A percentile compares a stretch with the other conserved stretches of the same genome.
These are phyloP conservation scores for Plantago lanceolata DNA, from an alignment of 305 asterid genomes.

Conservation along the genomic window DNA sequence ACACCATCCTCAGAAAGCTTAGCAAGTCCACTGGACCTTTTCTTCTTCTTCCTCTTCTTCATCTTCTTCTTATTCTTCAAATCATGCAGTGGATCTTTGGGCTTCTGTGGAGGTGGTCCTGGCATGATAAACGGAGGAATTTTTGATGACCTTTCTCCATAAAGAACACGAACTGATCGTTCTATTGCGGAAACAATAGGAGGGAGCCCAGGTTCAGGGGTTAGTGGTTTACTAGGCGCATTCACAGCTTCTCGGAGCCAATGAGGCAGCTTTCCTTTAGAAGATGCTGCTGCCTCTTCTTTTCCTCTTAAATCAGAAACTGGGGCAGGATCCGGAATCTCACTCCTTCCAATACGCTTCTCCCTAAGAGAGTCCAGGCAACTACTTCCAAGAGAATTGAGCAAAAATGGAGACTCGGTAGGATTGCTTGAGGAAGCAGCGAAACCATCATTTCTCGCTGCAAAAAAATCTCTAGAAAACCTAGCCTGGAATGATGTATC, in stretches of 20 bases:
- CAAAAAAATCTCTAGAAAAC: conserved; percentile 46
- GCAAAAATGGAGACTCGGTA: conserved; percentile 45
- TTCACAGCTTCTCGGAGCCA: conserved; percentile 95
- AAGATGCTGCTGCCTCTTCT: conserved; percentile 43
- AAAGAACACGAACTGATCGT: conserved; percentile 72
- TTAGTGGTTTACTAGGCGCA: conserved; percentile 32
- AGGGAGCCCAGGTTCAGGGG: conserved; percentile 48
- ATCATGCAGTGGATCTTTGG: conserved; percentile 60
- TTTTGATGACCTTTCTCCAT: conserved; percentile 54
- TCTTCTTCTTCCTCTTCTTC: conserved; percentile 25
- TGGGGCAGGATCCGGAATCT: conserved; percentile 28
- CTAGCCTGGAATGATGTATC: conserved; percentile 39
- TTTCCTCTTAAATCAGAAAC: conserved; percentile 48
- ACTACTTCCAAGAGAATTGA: conserved; percentile 58
- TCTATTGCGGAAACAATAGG: conserved; percentile 77
- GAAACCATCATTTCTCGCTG: conserved; percentile 40
- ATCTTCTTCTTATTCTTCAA: conserved; percentile 50
- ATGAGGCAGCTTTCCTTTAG: conserved; percentile 67
- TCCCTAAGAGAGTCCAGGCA: conserved; percentile 46
- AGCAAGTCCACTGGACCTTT: not conserved
- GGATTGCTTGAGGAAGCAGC: conserved; percentile 41
- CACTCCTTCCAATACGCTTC: too few relatives aligned
- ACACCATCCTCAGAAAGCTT: conserved; percentile 27
- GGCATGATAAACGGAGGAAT: conserved; percentile 52
- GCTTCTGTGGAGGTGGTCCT: conserved; percentile 69